Evolutionary conservation across 1,284 basidiomycete genomes (phyloP), one percentile per base, ranked within the genome.

Genomic region (Cerioporus squamosus): DNA sequence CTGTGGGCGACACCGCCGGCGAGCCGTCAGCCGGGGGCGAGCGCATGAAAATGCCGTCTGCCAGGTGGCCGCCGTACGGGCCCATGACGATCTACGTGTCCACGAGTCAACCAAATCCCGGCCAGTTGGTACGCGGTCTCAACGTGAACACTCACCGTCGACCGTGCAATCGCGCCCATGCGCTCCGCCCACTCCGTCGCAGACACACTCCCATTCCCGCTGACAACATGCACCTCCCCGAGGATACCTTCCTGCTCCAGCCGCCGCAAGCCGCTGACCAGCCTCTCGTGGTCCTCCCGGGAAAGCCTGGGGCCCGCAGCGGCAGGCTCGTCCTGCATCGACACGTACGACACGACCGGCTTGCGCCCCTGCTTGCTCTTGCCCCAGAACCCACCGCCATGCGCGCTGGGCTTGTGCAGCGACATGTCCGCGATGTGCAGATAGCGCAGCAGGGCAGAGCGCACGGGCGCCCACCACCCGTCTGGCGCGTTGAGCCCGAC

Each of bases 391-490:
- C 60, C 68, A 50, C 61, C 24, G 58, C 31, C 47, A 39, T 58
- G 52, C 22, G 59, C 1, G 47, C 36, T n/a, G 12, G 53, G 46
- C 24, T 47, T 29, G 17, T 31, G 43, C n/a, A 15, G 38, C 8
- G 44, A 24, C 3, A 23, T 24, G 20, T 60, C 55, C 3, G 59
- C 55, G 9, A 71, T 31, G 17, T 59, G 62, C 20, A 74, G 61
- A 53, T 71, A 70, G 12, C 61, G 66, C 45, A 68, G 53, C 33
- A 74, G 60, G 24, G 71, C 63, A 2, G 64, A 38, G 31, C 72
- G 71, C 44, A 91, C 75, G 2, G 92, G 89, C 56, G 87, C 81
- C 86, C 87, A 93, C 92, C 92, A 94, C 55, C 81, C 74, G 45
- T 79, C 70, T 12, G 86, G 84, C 1, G 77, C 79, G 3, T 70